phyloP scores from a whole-genome alignment of 108 stramenopile species.

The Bacterosira constricta region DNA sequence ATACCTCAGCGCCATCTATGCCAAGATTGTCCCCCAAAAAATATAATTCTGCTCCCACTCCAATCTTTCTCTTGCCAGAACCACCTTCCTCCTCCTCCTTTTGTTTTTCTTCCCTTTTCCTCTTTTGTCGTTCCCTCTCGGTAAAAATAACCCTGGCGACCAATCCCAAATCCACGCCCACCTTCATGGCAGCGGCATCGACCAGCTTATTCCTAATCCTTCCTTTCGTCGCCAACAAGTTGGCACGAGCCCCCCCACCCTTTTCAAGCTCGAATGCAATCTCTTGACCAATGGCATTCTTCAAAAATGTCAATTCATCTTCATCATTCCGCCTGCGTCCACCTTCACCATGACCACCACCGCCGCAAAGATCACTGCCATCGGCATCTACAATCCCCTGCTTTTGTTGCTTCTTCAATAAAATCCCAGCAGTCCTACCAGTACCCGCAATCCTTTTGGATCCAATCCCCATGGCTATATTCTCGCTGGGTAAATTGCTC shows the following conservation, averaged over 20 bases:
- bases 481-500: constrained; percentile 88
- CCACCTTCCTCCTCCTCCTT: constrained; percentile 7
- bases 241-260: constrained; percentile 85
- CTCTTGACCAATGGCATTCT: constrained; percentile 90
- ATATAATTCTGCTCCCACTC: constrained; percentile 24
- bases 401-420: constrained; percentile 72
- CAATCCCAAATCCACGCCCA: constrained; percentile 71
- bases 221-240: constrained; percentile 65
- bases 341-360: constrained; percentile 32
- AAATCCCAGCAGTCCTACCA: constrained; percentile 83
- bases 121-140: constrained; percentile 55
- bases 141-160: constrained; percentile 48
- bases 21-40: constrained; percentile 86
- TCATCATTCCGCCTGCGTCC: constrained; percentile 11
- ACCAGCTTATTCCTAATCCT: constrained; percentile 67
- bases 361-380: constrained; percentile 31
- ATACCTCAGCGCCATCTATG: constrained; percentile 8
- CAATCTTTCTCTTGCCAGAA: constrained; percentile 25
- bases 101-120: constrained; percentile 38
- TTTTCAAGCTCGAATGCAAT: constrained; percentile 86
- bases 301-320: constrained; percentile 79
- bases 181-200: constrained; percentile 85
- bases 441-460: constrained; percentile 87
- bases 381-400: constrained; percentile 68
- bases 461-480: constrained; percentile 82